phyloP scores from a whole-genome alignment of 2,329 filamentous ascomycete genomes.

The Dothistroma septosporum region DNA sequence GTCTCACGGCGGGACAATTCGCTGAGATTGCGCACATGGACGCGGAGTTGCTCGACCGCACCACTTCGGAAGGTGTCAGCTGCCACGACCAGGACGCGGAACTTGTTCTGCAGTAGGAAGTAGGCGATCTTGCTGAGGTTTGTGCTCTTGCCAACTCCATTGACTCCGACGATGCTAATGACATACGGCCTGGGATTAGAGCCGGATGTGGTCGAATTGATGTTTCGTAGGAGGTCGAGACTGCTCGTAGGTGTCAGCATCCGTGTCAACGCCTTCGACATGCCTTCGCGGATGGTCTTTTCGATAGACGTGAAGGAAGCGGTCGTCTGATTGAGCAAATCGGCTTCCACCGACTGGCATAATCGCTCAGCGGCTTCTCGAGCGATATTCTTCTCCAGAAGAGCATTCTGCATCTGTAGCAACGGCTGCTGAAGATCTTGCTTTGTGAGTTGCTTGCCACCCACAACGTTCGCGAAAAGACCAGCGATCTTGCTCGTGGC shows the following conservation, averaged over 20 bases:
- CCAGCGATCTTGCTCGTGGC: slow-evolving; percentile 79
- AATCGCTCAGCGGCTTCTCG: slow-evolving; percentile 87
- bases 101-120: slow-evolving; percentile 95
- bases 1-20: slow-evolving; percentile 83
- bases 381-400: slow-evolving; percentile 93
- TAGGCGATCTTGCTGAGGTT: slow-evolving; percentile 98
- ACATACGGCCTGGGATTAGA: slow-evolving; percentile 78
- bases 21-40: slow-evolving; percentile 89
- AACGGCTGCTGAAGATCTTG: slow-evolving; percentile 87
- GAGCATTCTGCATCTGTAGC: slow-evolving; percentile 92
- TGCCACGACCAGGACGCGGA: slow-evolving; percentile 88
- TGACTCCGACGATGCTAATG: slow-evolving; percentile 96
- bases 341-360: slow-evolving; percentile 85
- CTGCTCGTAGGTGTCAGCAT: slow-evolving; percentile 95
- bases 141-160: slow-evolving; percentile 96
- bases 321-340: slow-evolving; percentile 86
- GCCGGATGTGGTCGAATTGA: slow-evolving; percentile 68
- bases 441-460: slow-evolving; percentile 86
- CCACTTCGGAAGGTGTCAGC: slow-evolving; percentile 97
- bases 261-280: slow-evolving; percentile 87
- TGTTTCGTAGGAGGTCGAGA: slow-evolving; percentile 88
- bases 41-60: slow-evolving; percentile 92
- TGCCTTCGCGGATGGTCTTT: slow-evolving; percentile 74
- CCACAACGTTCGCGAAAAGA: slow-evolving; percentile 90
- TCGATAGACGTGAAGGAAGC: slow-evolving; percentile 79